Conservation (phyloP, 1,139 yeast species). For the Zygoascus hellenicus region DNA sequence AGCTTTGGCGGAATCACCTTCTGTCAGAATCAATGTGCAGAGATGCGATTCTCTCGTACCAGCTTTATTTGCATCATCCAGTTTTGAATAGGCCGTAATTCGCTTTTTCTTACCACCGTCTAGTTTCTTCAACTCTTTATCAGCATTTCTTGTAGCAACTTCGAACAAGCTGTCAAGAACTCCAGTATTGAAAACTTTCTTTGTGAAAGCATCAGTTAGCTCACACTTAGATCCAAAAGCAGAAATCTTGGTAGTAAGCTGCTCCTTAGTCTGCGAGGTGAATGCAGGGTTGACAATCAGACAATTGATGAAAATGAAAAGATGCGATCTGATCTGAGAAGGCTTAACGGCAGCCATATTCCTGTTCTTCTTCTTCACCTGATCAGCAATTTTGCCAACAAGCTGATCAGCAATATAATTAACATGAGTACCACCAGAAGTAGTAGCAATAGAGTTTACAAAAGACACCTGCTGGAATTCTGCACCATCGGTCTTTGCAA, state of each 20-base stretch:
- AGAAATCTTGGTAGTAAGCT: slow-evolving; percentile 77
- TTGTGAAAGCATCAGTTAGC: slow-evolving; percentile 70
- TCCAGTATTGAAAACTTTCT: slow-evolving; percentile 68
- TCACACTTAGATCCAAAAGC: slow-evolving; percentile 85
- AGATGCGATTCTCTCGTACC: slow-evolving; percentile 90
- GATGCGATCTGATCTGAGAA: slow-evolving; percentile 81
- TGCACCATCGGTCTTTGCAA: slow-evolving; percentile 84
- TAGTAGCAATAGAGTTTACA: slow-evolving; percentile 96
- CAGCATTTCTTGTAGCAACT: slow-evolving; percentile 82
- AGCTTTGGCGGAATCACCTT: slow-evolving; percentile 95
- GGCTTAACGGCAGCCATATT: slow-evolving; percentile 75
- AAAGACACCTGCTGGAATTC: slow-evolving; percentile 88
- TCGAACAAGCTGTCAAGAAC: slow-evolving; percentile 77
- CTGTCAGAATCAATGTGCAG: slow-evolving; percentile 90
- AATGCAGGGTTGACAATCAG: slow-evolving; percentile 94
- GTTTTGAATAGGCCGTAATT: slow-evolving; percentile 81
- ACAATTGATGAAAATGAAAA: slow-evolving; percentile 88
- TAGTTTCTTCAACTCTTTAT: slow-evolving; percentile 79
- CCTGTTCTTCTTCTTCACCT: slow-evolving; percentile 61
- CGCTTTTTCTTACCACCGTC: slow-evolving; percentile 91
- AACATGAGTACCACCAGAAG: slow-evolving; percentile 96
- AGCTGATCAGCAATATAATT: slow-evolving; percentile 82
- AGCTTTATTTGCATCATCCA: slow-evolving; percentile 95
- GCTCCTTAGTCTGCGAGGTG: slow-evolving; percentile 96
- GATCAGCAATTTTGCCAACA: slow-evolving; percentile 65